Conservation (phyloP, 352 stramenopile species). For the Pythium pyrilobum region DNA sequence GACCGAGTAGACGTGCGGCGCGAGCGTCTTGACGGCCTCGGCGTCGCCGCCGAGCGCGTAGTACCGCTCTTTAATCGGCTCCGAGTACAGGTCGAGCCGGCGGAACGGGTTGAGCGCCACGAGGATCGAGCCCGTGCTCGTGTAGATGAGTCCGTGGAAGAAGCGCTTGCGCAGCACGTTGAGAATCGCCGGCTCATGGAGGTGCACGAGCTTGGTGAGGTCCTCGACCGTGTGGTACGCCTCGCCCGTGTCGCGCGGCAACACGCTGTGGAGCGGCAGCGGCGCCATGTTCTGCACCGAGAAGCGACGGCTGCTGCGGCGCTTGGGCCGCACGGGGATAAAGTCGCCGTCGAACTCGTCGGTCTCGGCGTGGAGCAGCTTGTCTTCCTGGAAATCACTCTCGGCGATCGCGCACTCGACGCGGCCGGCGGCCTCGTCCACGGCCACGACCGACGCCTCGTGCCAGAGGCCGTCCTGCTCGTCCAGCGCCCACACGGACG, state of each 20-base stretch:
- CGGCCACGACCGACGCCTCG: slow-evolving; percentile 51
- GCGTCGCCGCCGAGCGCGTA: slow-evolving; percentile 50
- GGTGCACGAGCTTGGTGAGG: slow-evolving; percentile 87
- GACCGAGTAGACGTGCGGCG: slow-evolving; percentile 84
- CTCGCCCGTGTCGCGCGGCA: slow-evolving; percentile 53
- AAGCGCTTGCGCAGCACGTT: slow-evolving; percentile 80
- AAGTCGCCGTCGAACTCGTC: slow-evolving; percentile 33
- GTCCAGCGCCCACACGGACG: slow-evolving; percentile 68
- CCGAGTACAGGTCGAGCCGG: slow-evolving; percentile 62
- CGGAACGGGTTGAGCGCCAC: slow-evolving; percentile 85
- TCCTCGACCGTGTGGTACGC: slow-evolving; percentile 76
- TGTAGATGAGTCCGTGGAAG: slow-evolving; percentile 86
- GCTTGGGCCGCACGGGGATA: slow-evolving; percentile 32
- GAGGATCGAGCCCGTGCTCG: slow-evolving; percentile 80
- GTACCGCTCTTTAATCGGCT: slow-evolving; percentile 64
- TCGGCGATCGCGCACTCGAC: slow-evolving; percentile 58
- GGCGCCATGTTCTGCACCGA: slow-evolving; percentile 32
- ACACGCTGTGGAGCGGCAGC: slow-evolving; percentile 39
- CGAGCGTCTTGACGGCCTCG: slow-evolving; percentile 46
- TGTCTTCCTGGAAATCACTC: slow-evolving; percentile 19
- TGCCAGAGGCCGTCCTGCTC: slow-evolving; percentile 56
- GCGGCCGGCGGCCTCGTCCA: slow-evolving; percentile 32
- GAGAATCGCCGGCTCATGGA: slow-evolving; percentile 90
- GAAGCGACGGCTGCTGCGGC: slow-evolving; percentile 42
- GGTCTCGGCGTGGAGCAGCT: slow-evolving; percentile 19